Evolutionary conservation across 2,329 filamentous ascomycete genomes (phyloP), one percentile per base, ranked within the genome.

Genomic region (Trichoderma hamatum): DNA sequence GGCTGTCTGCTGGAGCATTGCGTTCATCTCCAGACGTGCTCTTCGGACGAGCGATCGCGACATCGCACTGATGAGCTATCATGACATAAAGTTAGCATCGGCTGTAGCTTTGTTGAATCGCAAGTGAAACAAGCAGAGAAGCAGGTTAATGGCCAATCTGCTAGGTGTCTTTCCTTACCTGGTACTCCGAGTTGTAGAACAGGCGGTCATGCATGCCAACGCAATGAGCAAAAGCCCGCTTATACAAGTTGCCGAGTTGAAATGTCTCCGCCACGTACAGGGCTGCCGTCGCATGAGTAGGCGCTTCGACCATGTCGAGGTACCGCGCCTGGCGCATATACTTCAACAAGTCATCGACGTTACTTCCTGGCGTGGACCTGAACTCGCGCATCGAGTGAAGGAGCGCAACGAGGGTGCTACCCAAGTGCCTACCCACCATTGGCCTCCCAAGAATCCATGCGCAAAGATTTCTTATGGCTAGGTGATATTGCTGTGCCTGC

Each of bases 211-310:
- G 86, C 92, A 95, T 94, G 54, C 92, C 92, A 43, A 91, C 90
- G 75, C 92, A 93, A 75, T 96, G 92, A 16, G 87, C 85, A 78
- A 94, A 93, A 0, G 92, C 89, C 74, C 92, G 86, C 13, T 89
- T 84, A 82, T 92, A 95, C 14, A 92, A 79, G n/a, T 88, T 84
- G 65, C 82, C 83, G 30, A 91, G 78, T 63, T 86, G 85, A 72
- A 89, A 90, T 26, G 84, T 81, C 74, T 95, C 92, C 2, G 91
- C 89, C 54, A 93, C 84, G 62, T 86, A 86, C 14, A 95, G 80
- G 55, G 90, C 81, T 0, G 89, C 91, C 46, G 94, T 76, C 0
- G 92, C 89, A 75, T 94, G 88, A 63, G 89, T 85, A 0, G 90
- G 87, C 70, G 88, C 87, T 70, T 88, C 86, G 3, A 85, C 83